Evolutionary conservation across 805 yeast species (phyloP).

Genomic region (Saccharomycopsis capsularis): DNA sequence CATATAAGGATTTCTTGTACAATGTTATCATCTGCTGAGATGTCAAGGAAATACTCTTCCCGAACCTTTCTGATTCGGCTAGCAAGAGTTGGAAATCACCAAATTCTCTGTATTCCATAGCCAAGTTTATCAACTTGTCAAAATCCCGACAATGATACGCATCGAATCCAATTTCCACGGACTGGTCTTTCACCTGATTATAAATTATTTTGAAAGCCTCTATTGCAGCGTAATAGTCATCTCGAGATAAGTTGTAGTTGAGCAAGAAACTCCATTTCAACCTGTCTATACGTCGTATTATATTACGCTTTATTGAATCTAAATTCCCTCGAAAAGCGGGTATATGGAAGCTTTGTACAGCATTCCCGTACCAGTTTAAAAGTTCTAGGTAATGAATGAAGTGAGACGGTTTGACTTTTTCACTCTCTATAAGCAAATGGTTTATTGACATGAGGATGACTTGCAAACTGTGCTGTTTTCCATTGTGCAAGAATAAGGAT

Average conservation of each 20-base stretch:
- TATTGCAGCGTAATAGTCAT: constrained; percentile 4
- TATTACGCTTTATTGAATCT: neutral
- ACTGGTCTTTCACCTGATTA: neutral
- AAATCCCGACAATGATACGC: neutral
- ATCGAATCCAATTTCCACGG: constrained; percentile 1
- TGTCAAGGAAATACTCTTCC: neutral
- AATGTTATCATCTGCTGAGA: no score
- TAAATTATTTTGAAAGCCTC: neutral
- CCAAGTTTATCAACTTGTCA: neutral
- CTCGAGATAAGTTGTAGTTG: constrained; percentile 1
- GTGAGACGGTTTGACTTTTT: neutral
- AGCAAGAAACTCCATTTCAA: constrained; percentile 1
- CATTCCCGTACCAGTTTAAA: neutral
- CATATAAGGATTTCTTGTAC: no score
- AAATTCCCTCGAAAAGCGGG: neutral
- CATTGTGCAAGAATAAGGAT: neutral
- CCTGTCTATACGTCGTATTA: neutral
- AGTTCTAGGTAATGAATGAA: neutral
- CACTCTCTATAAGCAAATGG: neutral
- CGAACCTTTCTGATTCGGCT: neutral
- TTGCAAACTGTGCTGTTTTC: neutral
- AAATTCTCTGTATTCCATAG: neutral
- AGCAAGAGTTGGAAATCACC: neutral
- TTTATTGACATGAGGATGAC: neutral
- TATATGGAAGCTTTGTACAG: neutral